Evolutionary conservation across 2,329 filamentous ascomycete species (phyloP).

Genomic region (Penicillium sp.): DNA sequence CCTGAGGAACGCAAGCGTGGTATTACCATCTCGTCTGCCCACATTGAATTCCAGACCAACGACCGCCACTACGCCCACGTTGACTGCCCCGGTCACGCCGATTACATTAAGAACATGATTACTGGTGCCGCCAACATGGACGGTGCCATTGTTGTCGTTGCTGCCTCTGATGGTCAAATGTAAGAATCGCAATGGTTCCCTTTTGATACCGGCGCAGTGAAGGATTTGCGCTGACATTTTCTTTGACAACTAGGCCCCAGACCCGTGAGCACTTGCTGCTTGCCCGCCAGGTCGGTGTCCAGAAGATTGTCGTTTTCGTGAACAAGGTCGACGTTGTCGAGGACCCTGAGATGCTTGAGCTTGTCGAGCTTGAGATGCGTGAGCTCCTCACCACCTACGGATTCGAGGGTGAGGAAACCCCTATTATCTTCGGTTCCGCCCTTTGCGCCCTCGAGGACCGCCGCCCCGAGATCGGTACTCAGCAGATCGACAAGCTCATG

Average conservation of each 20-base stretch:
- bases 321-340: slow-evolving; percentile 99
- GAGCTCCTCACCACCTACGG: slow-evolving; percentile 90
- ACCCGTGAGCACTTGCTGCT: slow-evolving; percentile 97
- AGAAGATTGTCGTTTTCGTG: slow-evolving; percentile 98
- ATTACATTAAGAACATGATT: slow-evolving; percentile 99
- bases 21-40: slow-evolving; percentile 98
- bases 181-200: slow-evolving; percentile 33
- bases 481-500: slow-evolving; percentile 91
- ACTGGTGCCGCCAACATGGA: slow-evolving; percentile 99
- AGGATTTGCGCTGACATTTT: slow-evolving; percentile 7
- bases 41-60: slow-evolving; percentile 97
- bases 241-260: slow-evolving; percentile 67
- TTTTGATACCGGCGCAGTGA: background rate
- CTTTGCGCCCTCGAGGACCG: slow-evolving; percentile 89
- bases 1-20: slow-evolving; percentile 99
- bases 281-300: slow-evolving; percentile 95
- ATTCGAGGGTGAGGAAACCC: slow-evolving; percentile 97
- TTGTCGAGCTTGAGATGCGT: slow-evolving; percentile 99
- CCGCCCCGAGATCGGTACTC: slow-evolving; percentile 78
- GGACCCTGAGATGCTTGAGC: slow-evolving; percentile 98
- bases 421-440: slow-evolving; percentile 94
- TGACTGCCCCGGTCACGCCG: slow-evolving; percentile 98
- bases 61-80: slow-evolving; percentile 97
- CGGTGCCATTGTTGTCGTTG: slow-evolving; percentile 97
- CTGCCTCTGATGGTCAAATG: slow-evolving; percentile 98